Conservation (phyloP, 2,329 filamentous ascomycete species). For the Penicillium decumbens region DNA sequence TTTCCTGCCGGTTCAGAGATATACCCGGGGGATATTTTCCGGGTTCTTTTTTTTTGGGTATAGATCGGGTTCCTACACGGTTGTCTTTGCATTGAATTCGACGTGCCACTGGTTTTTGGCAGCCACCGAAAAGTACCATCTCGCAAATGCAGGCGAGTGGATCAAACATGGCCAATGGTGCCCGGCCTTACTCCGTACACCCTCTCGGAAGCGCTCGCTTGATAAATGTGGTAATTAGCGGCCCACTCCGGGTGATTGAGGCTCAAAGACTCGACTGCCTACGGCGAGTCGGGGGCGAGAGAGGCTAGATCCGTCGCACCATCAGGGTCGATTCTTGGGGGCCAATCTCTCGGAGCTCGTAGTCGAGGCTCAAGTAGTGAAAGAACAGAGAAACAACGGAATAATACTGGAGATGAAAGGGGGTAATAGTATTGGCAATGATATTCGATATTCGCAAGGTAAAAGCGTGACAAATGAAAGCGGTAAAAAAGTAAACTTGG, state of each 20-base stretch:
- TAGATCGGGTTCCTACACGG: slow-evolving; percentile 3
- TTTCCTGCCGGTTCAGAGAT: slow-evolving; percentile 7
- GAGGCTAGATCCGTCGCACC: background rate
- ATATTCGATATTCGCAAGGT: background rate
- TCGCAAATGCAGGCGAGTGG: background rate
- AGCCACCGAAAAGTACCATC: background rate
- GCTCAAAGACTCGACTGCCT: background rate
- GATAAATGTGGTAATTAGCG: background rate
- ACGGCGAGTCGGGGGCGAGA: background rate
- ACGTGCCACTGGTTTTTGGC: background rate
- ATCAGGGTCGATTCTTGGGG: background rate
- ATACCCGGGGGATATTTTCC: background rate
- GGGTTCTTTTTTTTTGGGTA: background rate
- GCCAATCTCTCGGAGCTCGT: background rate
- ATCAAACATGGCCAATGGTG: background rate
- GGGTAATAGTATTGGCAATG: no score
- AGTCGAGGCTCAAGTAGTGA: background rate
- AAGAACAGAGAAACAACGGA: background rate
- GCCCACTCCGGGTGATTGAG: background rate
- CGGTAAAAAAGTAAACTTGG: background rate
- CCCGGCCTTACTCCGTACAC: slow-evolving; percentile 34
- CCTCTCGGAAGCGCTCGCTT: background rate
- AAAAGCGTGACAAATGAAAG: background rate
- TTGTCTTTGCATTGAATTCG: slow-evolving; percentile 1
- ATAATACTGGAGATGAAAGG: no score